phyloP scores from a whole-genome alignment of 805 yeast genomes.

The Sugiyamaella valdiviana region DNA sequence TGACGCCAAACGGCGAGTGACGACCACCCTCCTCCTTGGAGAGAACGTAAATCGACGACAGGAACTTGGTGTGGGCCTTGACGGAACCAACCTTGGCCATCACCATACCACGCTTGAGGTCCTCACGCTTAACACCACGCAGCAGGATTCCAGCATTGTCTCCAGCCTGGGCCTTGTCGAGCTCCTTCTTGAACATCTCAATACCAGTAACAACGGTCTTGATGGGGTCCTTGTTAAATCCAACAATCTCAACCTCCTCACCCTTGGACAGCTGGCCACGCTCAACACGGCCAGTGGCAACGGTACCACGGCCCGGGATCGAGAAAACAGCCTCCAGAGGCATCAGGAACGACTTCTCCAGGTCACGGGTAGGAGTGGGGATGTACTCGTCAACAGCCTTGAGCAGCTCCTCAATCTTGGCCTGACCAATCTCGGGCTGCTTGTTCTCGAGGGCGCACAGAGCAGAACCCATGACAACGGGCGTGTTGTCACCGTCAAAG shows the following conservation, averaged over 20 bases:
- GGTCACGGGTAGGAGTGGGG: constrained; percentile 95
- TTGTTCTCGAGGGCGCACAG: constrained; percentile 88
- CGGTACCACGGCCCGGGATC: constrained; percentile 99
- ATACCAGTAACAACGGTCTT: constrained; percentile 97
- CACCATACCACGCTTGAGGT: constrained; percentile 95
- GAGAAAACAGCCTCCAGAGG: constrained; percentile 97
- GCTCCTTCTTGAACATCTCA: constrained; percentile 99
- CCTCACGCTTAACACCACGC: constrained; percentile 98
- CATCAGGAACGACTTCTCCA: constrained; percentile 93
- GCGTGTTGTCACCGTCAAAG: constrained; percentile 96
- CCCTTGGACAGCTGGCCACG: constrained; percentile 97
- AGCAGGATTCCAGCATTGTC: constrained; percentile 96
- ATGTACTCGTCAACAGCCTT: constrained; percentile 90
- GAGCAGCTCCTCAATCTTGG: constrained; percentile 76
- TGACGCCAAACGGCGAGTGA: constrained; percentile 93
- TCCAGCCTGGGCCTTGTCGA: constrained; percentile 97
- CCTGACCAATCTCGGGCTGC: constrained; percentile 85
- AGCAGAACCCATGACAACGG: constrained; percentile 98
- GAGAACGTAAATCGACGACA: constrained; percentile 87
- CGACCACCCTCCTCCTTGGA: constrained; percentile 99
- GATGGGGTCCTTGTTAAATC: constrained; percentile 76
- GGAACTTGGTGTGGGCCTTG: constrained; percentile 86
- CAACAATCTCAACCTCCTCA: constrained; percentile 97
- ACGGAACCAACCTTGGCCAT: constrained; percentile 88
- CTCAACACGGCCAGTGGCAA: constrained; percentile 97